Conservation (phyloP, 1,284 basidiomycete species). For the Flammula alnicola region DNA sequence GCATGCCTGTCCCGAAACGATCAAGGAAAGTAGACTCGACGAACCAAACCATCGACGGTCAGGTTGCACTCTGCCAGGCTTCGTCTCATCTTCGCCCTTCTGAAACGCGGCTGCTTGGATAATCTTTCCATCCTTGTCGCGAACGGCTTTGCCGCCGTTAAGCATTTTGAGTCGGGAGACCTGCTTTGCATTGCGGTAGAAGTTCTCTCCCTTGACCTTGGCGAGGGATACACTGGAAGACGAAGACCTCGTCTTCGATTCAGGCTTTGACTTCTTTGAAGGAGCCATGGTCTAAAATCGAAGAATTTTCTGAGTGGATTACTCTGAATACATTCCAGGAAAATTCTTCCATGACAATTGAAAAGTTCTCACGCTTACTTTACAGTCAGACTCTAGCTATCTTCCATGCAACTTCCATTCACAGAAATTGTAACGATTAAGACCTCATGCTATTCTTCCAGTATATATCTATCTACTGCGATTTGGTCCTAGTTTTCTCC, state of each 20-base stretch:
- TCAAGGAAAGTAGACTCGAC: slow-evolving; percentile 34
- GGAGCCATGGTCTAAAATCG: slow-evolving; percentile 52
- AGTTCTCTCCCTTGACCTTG: slow-evolving; percentile 89
- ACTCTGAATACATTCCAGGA: slow-evolving; percentile 11
- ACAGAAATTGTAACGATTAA: too few relatives aligned
- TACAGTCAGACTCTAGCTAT: background rate
- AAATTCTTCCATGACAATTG: slow-evolving; percentile 19
- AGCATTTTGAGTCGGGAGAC: slow-evolving; percentile 88
- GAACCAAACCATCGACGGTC: slow-evolving; percentile 95
- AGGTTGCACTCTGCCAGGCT: slow-evolving; percentile 88
- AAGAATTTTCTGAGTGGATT: background rate
- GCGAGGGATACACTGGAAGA: slow-evolving; percentile 60
- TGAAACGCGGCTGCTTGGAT: slow-evolving; percentile 92
- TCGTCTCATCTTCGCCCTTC: slow-evolving; percentile 87
- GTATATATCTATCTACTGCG: background rate
- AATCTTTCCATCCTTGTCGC: slow-evolving; percentile 90
- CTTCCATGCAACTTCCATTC: background rate
- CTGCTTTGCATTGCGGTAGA: slow-evolving; percentile 91
- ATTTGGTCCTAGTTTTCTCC: slow-evolving; percentile 1
- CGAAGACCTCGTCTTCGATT: slow-evolving; percentile 60
- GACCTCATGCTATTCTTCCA: too few relatives aligned
- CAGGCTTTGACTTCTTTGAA: slow-evolving; percentile 48
- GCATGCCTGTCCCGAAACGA: background rate
- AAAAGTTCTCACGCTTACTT: slow-evolving; percentile 17
- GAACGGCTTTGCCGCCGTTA: slow-evolving; percentile 86